A percentile compares a stretch with the other conserved stretches of the same genome.
Conservation (phyloP, 805 yeast genomes). For the Debaryomyces prosopidis region DNA sequence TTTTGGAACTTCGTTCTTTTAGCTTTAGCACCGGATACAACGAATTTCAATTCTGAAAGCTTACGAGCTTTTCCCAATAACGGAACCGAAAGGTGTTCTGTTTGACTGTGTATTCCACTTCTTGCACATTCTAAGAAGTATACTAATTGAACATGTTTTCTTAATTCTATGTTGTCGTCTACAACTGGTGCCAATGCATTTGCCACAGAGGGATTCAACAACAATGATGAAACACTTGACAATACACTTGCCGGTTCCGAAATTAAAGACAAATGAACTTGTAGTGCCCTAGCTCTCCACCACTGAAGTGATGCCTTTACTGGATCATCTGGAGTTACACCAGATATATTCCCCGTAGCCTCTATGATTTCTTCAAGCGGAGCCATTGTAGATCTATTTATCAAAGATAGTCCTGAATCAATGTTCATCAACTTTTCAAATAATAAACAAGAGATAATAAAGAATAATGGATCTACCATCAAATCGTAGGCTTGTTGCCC, state of each 20-base stretch:
- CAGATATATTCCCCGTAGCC: slow-evolving; percentile 3
- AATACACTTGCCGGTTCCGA: slow-evolving; percentile 60
- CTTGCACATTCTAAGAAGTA: slow-evolving; percentile 71
- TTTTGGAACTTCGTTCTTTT: slow-evolving; percentile 82
- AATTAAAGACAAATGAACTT: slow-evolving; percentile 62
- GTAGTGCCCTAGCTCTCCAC: slow-evolving; percentile 77
- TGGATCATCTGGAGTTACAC: slow-evolving; percentile 20
- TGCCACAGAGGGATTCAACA: slow-evolving; percentile 36
- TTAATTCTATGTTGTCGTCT: slow-evolving; percentile 27
- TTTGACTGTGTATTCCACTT: slow-evolving; percentile 57
- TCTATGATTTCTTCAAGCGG: slow-evolving; percentile 27
- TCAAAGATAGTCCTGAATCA: slow-evolving; percentile 36
- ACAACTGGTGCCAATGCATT: slow-evolving; percentile 29
- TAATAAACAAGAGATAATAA: slow-evolving; percentile 28
- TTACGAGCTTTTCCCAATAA: slow-evolving; percentile 56
- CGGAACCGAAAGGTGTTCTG: slow-evolving; percentile 62
- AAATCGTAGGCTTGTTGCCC: slow-evolving; percentile 74
- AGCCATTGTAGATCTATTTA: slow-evolving; percentile 24
- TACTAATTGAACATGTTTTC: slow-evolving; percentile 41
- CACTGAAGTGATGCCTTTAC: slow-evolving; percentile 54
- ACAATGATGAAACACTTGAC: slow-evolving; percentile 40
- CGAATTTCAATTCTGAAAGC: slow-evolving; percentile 59
- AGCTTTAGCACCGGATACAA: slow-evolving; percentile 86
- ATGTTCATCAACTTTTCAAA: slow-evolving; percentile 47
- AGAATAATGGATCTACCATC: slow-evolving; percentile 34